Percentiles rank a stretch among this genome's conserved stretches.
phyloP scores from a whole-genome alignment of 1,139 yeast species.

The Sugiyamaella novakii region DNA sequence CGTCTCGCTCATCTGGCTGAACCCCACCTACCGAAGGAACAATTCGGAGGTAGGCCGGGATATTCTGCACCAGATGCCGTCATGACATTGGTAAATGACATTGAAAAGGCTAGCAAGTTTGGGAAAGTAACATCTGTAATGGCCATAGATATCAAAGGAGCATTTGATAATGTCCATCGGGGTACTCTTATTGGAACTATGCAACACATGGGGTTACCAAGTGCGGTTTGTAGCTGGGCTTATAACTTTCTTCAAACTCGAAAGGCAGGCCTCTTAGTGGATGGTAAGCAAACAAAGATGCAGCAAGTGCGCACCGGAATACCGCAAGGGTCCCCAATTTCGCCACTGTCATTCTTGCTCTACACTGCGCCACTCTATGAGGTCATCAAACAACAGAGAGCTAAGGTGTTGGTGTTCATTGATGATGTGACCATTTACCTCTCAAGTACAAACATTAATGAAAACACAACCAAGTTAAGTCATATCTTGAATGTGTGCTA shows the following conservation, averaged over 20 bases:
- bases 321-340: no score
- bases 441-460: conserved; percentile 6
- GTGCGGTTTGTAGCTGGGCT: no score
- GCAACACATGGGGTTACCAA: no score
- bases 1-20: conserved; percentile 10
- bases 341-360: conserved; percentile 25
- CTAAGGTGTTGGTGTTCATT: conserved; percentile 24
- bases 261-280: no score
- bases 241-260: no score
- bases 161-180: no score
- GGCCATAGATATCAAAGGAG: no score
- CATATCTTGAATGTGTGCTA: conserved; percentile 10
- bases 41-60: conserved; percentile 23
- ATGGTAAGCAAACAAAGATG: conserved; percentile 28
- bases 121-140: conserved; percentile 10
- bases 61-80: conserved; percentile 25
- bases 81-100: conserved; percentile 8
- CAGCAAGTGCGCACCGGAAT: conserved; percentile 27
- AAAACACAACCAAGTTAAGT: conserved; percentile 4
- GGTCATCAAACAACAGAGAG: conserved; percentile 10
- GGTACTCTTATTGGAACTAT: no score
- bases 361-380: conserved; percentile 26
- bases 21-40: conserved; percentile 11
- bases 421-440: conserved; percentile 27
- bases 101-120: no score